Evolutionary conservation across 163 green algal species (phyloP), one percentile per base, ranked within the genome.

Genomic region (Botryococcus braunii): DNA sequence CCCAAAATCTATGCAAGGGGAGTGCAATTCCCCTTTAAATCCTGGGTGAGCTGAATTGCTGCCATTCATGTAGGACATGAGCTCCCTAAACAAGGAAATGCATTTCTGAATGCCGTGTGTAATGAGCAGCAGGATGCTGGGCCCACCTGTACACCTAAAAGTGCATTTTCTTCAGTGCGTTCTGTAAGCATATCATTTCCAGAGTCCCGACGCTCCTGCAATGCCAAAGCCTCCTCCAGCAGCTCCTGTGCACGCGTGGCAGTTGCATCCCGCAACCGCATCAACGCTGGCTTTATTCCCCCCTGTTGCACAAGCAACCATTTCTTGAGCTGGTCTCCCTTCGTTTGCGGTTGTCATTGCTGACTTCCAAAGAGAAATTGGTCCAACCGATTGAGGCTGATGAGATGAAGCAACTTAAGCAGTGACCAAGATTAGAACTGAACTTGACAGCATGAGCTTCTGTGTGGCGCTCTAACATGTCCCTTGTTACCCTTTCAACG

Each of bases 261-360:
- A 74, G 85, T 85, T 3, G 39, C 36, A n/a, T 92, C 84, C 41
- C 68, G 71, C 62, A 89, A 60, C 5, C 75, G 72, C 65, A 83
- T 70, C 47, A 90, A 58, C 36, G 65, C 77, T 9, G 78, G 72
- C 65, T 77, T 74, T 13, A 84, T 49, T 4, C 74, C 62, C 31
- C 67, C 72, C 70, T 78, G 73, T 32, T 27, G 23, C 21, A 47
- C 21, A 25, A 32, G 43, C 56, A 4, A 31, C 11, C 9, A 60
- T 27, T 23, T 27, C 50, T n/a, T 38, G 4, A 60, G 50, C 2
- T 8, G 17, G 50, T 11, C 46, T 27, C 46, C 17, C 21, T 17
- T 55, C 46, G 17, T 21, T 55, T 21, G 17, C 46, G 21, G 21
- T 21, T 55, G 46, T 55, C 46, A 21, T 21, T 21, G 17, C 46